A percentile compares a stretch with the other conserved stretches of the same genome.
Conservation (phyloP, 768 basidiomycete genomes). For the Pleurotus sapidus region DNA sequence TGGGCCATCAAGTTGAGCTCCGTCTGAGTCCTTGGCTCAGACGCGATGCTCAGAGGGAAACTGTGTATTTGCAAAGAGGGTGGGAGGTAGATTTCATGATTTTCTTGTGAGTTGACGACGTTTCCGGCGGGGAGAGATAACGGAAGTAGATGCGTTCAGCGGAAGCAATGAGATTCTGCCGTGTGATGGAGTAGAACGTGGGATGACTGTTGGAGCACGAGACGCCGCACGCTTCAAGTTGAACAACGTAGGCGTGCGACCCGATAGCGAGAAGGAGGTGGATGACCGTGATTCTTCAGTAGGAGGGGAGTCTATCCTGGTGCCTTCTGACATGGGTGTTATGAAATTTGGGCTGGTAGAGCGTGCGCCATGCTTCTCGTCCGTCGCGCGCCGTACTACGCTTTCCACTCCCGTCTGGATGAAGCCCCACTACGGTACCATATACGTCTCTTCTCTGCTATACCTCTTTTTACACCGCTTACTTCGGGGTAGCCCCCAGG, state of each 20-base stretch:
- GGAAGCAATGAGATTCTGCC: slow-evolving; percentile 84
- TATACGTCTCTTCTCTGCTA: slow-evolving; percentile 46
- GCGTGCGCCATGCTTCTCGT: slow-evolving; percentile 42
- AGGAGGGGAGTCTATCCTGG: slow-evolving; percentile 45
- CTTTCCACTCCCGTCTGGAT: slow-evolving; percentile 55
- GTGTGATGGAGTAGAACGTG: slow-evolving; percentile 85
- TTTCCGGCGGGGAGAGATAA: slow-evolving; percentile 80
- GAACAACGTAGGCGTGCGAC: slow-evolving; percentile 76
- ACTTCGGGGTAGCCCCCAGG: not conserved
- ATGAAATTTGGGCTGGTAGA: slow-evolving; percentile 60
- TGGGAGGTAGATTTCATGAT: slow-evolving; percentile 98
- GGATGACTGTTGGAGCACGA: slow-evolving; percentile 91
- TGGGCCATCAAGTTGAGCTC: slow-evolving; percentile 82
- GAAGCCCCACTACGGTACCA: slow-evolving; percentile 80
- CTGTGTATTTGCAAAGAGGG: slow-evolving; percentile 87
- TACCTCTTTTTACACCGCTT: not conserved
- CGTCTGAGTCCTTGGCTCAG: slow-evolving; percentile 65
- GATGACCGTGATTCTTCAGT: slow-evolving; percentile 58
- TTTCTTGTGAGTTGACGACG: slow-evolving; percentile 75
- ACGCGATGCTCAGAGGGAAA: slow-evolving; percentile 78
- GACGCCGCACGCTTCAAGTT: slow-evolving; percentile 63
- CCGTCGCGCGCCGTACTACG: slow-evolving; percentile 71
- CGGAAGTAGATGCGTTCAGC: slow-evolving; percentile 96
- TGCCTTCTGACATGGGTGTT: slow-evolving; percentile 39
- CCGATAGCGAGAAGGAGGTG: slow-evolving; percentile 76